A percentile compares a stretch with the other conserved stretches of the same genome.
Conservation (phyloP, 805 yeast genomes). For the Lipomyces sp. region DNA sequence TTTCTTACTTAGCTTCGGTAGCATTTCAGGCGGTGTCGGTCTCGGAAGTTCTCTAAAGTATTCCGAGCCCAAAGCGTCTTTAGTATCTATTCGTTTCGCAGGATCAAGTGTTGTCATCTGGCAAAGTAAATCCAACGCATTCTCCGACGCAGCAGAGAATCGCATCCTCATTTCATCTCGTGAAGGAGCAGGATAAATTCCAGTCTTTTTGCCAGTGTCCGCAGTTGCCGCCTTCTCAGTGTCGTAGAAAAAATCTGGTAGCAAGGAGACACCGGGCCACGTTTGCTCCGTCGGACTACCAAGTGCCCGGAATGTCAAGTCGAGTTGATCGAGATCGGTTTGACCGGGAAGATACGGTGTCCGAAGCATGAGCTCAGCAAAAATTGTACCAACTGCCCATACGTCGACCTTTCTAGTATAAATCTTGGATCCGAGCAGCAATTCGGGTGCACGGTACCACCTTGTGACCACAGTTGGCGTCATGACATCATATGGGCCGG, state of each 20-base stretch:
- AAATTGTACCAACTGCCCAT: conserved; percentile 96
- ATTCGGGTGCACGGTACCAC: conserved; percentile 98
- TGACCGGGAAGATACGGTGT: conserved; percentile 94
- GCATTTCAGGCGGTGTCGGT: conserved; percentile 30
- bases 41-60: conserved; percentile 54
- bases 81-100: conserved; percentile 88
- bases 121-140: conserved; percentile 81
- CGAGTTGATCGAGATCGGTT: conserved; percentile 86
- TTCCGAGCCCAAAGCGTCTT: conserved; percentile 85
- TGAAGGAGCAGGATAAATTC: conserved; percentile 57
- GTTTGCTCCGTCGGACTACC: conserved; percentile 93
- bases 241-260: conserved; percentile 79
- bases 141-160: conserved; percentile 67
- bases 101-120: conserved; percentile 66
- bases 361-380: conserved; percentile 94
- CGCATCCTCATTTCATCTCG: conserved; percentile 79
- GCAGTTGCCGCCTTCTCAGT: conserved; percentile 48
- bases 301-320: conserved; percentile 89
- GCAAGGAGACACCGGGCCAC: conserved; percentile 87
- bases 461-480: conserved; percentile 96
- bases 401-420: conserved; percentile 89
- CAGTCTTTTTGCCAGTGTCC: conserved; percentile 25
- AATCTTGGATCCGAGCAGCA: conserved; percentile 84
- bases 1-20: conserved; percentile 26
- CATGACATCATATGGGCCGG: conserved; percentile 67